Percentiles rank a stretch among this genome's conserved stretches.
These are phyloP conservation scores for Gossypium longicalyx DNA, from an alignment of 345 rosid genomes.

Conservation along the genomic window DNA sequence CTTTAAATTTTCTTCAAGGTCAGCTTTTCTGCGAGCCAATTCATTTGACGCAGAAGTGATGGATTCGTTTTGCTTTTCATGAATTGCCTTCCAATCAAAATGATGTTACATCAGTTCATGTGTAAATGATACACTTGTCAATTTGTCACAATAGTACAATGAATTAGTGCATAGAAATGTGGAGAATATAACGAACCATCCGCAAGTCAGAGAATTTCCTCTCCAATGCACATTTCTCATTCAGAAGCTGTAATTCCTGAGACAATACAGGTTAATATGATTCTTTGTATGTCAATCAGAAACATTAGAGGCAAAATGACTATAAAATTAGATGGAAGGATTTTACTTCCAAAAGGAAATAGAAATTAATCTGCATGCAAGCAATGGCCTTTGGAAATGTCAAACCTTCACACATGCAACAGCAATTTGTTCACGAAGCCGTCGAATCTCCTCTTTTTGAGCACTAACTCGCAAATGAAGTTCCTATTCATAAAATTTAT, in stretches of 20 bases:
- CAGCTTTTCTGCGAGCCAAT: constrained; percentile 68
- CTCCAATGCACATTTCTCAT: constrained; percentile 73
- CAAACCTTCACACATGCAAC: constrained; percentile 67
- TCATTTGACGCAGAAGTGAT: constrained; percentile 70
- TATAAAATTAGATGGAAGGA: constrained; percentile 1
- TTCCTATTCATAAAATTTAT: constrained; percentile 39
- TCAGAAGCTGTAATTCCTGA: constrained; percentile 83
- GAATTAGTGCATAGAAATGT: background rate
- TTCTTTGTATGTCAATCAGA: constrained; percentile 12
- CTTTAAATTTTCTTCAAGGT: constrained; percentile 76
- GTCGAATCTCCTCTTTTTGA: constrained; percentile 69
- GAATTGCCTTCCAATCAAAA: constrained; percentile 61
- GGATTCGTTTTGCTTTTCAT: constrained; percentile 86
- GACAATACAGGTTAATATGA: constrained; percentile 21
- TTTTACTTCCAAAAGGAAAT: background rate
- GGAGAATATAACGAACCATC: constrained; percentile 51
- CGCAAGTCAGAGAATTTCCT: constrained; percentile 86
- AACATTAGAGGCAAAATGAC: background rate
- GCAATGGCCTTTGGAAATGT: constrained; percentile 9
- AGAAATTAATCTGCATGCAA: constrained; percentile 7
- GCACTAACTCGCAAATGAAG: constrained; percentile 52
- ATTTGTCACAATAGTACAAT: background rate
- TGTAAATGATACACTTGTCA: constrained; percentile 20
- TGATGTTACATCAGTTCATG: constrained; percentile 18
- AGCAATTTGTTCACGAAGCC: constrained; percentile 73